phyloP scores from a whole-genome alignment of 148 eudicot genomes.

The Chenopodium album region DNA sequence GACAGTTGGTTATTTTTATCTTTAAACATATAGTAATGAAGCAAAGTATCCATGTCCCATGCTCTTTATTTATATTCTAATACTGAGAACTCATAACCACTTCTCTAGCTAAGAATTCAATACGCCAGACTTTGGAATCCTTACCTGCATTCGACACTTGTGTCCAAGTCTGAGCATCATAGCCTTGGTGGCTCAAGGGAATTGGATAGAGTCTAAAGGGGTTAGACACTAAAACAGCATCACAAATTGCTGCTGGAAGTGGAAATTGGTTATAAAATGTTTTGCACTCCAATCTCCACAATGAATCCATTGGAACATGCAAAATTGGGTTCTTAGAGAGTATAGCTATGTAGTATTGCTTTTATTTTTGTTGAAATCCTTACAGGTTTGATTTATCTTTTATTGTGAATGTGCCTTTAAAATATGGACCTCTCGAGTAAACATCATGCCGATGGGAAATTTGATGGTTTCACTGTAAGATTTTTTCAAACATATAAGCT shows the following conservation, averaged over 20 bases:
- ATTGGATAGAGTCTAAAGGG: not conserved
- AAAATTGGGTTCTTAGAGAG: no score
- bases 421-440: no score
- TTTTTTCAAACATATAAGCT: not conserved
- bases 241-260: not conserved
- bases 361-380: no score
- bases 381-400: no score
- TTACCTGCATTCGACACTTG: not conserved
- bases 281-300: no score
- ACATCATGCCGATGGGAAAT: not conserved
- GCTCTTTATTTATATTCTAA: not conserved
- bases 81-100: not conserved
- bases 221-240: not conserved
- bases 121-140: not conserved
- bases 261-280: not conserved
- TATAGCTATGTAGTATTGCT: no score
- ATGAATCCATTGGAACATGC: no score
- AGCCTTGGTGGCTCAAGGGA: not conserved
- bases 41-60: not conserved
- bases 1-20: not conserved
- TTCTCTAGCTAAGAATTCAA: not conserved
- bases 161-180: not conserved
- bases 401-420: no score
- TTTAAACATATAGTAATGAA: no score
- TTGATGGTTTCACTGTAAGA: not conserved